Evolutionary conservation across 2,329 filamentous ascomycete species (phyloP), one percentile per base, ranked within the genome.

Genomic region (Proliferodiscus dingleyae): DNA sequence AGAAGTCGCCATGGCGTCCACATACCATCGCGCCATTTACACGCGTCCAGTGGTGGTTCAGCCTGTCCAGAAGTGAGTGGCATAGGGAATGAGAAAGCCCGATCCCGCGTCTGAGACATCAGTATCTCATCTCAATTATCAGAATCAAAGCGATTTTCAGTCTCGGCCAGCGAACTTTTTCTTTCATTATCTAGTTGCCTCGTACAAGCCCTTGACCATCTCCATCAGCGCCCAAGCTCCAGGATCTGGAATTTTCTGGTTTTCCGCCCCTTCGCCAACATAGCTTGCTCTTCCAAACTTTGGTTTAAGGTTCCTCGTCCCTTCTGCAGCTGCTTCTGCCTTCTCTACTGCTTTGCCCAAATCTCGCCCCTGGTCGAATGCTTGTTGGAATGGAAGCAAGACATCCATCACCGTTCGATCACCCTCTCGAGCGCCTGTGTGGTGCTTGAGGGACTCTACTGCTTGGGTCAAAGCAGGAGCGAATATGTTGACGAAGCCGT

Each of bases 281-380:
- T 79, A 79, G 32, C 76, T 74, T 22, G 73, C 73, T 49, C 75
- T 64, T 22, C 75, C 75, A 47, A 78, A 62, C 52, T 69, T 75
- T 29, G 75, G 73, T 55, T 72, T 70, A 72, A 78, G 73, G n/a
- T 70, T 72, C 51, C 70, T 72, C 22, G 75, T 79, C 22, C 66
- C 68, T 51, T 71, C 67, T 40, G 72, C 68, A 36, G 73, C 74
- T 30, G 67, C 62, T 37, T 69, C 64, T 15, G 74, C 75, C 21
- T 68, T 71, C 46, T 64, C 56, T 13, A 73, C 71, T 22, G 74
- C 73, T 50, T 68, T 65, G 19, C 67, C 66, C 43, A 75, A 57
- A 55, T 69, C 66, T 21, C 65, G 66, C n/a, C 65, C 68, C 48
- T 63, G 64, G 8, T 55, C 46, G 21, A 56, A 43, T 2, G 45